Conservation (phyloP, 2,329 filamentous ascomycete species). For the Phoma sp. region DNA sequence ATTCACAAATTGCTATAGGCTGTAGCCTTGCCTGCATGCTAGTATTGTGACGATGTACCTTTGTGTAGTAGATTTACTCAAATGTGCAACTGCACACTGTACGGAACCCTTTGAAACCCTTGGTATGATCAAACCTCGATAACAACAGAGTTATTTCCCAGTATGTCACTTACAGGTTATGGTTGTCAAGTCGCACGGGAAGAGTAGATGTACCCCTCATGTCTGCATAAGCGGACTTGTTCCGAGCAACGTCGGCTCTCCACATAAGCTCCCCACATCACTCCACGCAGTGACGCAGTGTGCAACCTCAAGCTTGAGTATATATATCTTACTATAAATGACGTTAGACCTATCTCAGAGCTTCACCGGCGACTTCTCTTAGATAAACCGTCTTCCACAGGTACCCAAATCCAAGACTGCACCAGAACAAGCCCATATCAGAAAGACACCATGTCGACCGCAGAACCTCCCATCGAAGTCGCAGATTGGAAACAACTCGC, state of each 20-base stretch:
- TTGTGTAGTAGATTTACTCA: too few species aligned
- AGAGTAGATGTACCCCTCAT: conserved; percentile 5
- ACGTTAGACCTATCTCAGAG: not conserved
- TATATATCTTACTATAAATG: not conserved
- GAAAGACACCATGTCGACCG: not conserved
- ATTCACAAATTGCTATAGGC: too few species aligned
- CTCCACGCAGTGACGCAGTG: not conserved
- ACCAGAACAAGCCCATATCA: not conserved
- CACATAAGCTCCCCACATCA: conserved; percentile 10
- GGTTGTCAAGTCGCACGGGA: not conserved
- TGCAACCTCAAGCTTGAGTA: not conserved
- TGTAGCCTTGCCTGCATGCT: too few species aligned
- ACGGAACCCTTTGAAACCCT: too few species aligned
- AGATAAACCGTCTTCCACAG: not conserved
- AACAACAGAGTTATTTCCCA: not conserved
- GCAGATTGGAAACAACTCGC: conserved; percentile 43
- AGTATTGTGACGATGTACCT: too few species aligned
- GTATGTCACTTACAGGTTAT: not conserved
- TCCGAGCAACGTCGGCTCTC: conserved; percentile 15
- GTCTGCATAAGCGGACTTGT: not conserved
- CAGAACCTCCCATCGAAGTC: not conserved
- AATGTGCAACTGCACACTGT: too few species aligned
- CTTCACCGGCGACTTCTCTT: not conserved
- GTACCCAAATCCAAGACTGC: not conserved
- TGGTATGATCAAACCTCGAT: not conserved